Conservation (phyloP, 176 grass and related monocot genomes). For the Oryza australiensis region DNA sequence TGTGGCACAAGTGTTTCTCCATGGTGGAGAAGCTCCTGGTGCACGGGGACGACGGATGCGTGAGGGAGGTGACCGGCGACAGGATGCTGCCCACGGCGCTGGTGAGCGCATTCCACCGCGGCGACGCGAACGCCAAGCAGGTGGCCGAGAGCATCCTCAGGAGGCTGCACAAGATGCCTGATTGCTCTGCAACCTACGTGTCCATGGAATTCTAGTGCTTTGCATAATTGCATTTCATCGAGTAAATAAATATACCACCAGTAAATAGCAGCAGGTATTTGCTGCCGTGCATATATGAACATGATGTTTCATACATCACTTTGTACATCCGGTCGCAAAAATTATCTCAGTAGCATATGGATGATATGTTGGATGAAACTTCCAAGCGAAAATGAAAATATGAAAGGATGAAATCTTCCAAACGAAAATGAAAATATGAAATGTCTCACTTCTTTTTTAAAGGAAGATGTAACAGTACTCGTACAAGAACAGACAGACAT, state of each 20-base stretch:
- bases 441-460: too few relatives aligned
- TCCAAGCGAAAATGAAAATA: neutral
- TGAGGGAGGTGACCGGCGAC: constrained; percentile 56
- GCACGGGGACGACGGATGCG: constrained; percentile 48
- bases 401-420: neutral
- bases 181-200: constrained; percentile 48
- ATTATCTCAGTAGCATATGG: neutral
- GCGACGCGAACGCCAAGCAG: constrained; percentile 57
- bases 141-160: constrained; percentile 77
- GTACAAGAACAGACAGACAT: too few relatives aligned
- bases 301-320: neutral
- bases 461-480: too few relatives aligned
- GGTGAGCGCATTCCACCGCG: constrained; percentile 72
- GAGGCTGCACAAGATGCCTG: constrained; percentile 59
- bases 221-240: neutral
- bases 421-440: too few relatives aligned
- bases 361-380: neutral
- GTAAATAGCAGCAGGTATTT: neutral
- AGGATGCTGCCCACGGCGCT: constrained; percentile 61
- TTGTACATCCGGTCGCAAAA: too few relatives aligned
- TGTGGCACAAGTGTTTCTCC: constrained; percentile 76
- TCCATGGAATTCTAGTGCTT: constrained; percentile 51
- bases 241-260: neutral
- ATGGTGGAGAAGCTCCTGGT: constrained; percentile 69
- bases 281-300: constrained; percentile 2